These are phyloP conservation scores for Epichloe sp. DNA, from an alignment of 2,329 filamentous ascomycete genomes.

Conservation along the genomic window DNA sequence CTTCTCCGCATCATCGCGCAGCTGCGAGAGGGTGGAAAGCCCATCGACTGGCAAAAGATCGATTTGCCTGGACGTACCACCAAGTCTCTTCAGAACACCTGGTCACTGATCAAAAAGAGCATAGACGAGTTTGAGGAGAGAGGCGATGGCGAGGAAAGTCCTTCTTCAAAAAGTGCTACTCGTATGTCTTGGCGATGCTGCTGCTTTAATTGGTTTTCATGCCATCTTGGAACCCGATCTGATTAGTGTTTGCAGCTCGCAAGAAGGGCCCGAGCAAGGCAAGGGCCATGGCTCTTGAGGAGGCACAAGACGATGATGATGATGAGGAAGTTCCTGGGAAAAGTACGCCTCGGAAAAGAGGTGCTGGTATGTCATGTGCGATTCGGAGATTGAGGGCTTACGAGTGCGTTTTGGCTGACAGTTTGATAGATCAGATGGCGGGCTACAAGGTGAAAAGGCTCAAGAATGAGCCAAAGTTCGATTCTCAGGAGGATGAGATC, in stretches of 20 bases:
- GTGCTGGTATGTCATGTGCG: neutral
- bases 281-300: neutral
- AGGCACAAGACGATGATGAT: neutral
- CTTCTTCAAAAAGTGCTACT: constrained; percentile 9
- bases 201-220: neutral
- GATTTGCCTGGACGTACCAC: constrained; percentile 24
- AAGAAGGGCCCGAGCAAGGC: neutral
- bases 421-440: neutral
- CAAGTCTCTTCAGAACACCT: constrained; percentile 25
- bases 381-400: neutral
- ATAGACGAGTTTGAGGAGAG: constrained; percentile 21
- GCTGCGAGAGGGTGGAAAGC: constrained; percentile 17
- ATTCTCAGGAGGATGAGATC: neutral
- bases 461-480: neutral
- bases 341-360: neutral
- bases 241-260: neutral
- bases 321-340: neutral
- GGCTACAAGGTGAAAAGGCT: neutral
- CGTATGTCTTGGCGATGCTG: constrained; percentile 6
- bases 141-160: neutral
- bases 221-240: neutral
- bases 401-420: neutral
- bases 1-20: constrained; percentile 23
- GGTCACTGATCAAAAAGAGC: constrained; percentile 23
- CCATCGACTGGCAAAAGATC: constrained; percentile 23